phyloP scores from a whole-genome alignment of 495 filamentous ascomycete species.

The Lasiosphaeria ovina region DNA sequence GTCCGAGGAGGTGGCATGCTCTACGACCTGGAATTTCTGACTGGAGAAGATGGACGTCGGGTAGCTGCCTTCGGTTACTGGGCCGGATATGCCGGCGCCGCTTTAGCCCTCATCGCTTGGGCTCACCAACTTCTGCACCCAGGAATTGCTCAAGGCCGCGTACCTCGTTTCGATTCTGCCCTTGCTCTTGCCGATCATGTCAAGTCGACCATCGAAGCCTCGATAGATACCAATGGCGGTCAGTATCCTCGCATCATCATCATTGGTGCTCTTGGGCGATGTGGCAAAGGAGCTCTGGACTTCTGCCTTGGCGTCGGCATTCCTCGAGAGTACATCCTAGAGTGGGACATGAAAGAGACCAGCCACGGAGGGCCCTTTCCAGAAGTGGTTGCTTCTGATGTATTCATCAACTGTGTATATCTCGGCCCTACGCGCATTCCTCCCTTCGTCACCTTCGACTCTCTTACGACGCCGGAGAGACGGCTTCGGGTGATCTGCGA shows the following conservation, averaged over 20 bases:
- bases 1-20: constrained; percentile 73
- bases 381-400: constrained; percentile 70
- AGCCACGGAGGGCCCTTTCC: constrained; percentile 71
- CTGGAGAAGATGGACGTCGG: constrained; percentile 64
- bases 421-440: constrained; percentile 41
- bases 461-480: constrained; percentile 60
- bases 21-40: constrained; percentile 82
- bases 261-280: constrained; percentile 69
- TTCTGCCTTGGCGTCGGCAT: constrained; percentile 69
- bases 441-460: constrained; percentile 55
- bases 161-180: constrained; percentile 65
- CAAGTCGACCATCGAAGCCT: constrained; percentile 62
- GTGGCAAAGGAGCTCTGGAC: constrained; percentile 79
- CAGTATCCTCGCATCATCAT: constrained; percentile 48
- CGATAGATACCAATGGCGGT: constrained; percentile 59
- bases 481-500: constrained; percentile 80
- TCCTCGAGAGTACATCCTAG: constrained; percentile 63
- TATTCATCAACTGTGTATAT: constrained; percentile 89
- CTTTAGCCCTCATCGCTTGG: constrained; percentile 76
- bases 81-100: constrained; percentile 75
- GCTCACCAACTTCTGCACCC: constrained; percentile 70
- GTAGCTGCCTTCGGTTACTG: constrained; percentile 70
- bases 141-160: constrained; percentile 56
- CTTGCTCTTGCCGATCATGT: constrained; percentile 64
- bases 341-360: constrained; percentile 88